These are phyloP conservation scores for Phytophthora ramorum DNA, from an alignment of 352 stramenopile species.

Conservation along the genomic window DNA sequence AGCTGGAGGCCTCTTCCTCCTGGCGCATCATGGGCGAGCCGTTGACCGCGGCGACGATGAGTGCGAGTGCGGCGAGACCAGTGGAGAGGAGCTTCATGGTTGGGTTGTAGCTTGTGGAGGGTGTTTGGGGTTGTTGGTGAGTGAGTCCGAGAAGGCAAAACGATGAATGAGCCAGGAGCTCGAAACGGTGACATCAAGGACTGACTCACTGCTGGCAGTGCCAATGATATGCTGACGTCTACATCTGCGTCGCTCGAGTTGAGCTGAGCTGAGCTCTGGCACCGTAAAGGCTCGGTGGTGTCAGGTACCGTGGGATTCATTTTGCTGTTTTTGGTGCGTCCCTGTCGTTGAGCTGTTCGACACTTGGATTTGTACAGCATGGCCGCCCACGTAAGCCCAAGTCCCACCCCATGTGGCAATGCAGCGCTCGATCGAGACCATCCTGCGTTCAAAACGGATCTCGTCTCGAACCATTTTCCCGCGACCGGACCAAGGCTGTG, in stretches of 20 bases:
- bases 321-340: slow-evolving; percentile 11
- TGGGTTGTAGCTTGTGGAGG: no score
- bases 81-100: slow-evolving; percentile 2
- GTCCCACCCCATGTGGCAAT: slow-evolving; percentile 1
- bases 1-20: slow-evolving; percentile 18
- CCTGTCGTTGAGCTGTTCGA: slow-evolving; percentile 1
- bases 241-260: no score
- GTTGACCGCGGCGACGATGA: slow-evolving; percentile 13
- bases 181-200: no score
- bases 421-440: neutral
- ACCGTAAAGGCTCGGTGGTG: neutral
- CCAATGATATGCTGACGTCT: neutral
- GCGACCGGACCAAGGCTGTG: neutral
- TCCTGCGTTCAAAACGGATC: neutral
- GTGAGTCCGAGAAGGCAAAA: slow-evolving; percentile 4
- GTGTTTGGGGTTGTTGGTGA: neutral
- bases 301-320: neutral
- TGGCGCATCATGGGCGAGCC: slow-evolving; percentile 17
- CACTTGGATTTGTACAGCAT: neutral
- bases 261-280: no score
- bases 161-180: neutral
- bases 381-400: neutral
- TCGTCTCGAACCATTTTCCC: neutral
- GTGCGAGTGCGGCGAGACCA: slow-evolving; percentile 5
- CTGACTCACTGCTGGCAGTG: no score